Conservation (phyloP, 1,139 yeast genomes). For the Pneumocystis murina region DNA sequence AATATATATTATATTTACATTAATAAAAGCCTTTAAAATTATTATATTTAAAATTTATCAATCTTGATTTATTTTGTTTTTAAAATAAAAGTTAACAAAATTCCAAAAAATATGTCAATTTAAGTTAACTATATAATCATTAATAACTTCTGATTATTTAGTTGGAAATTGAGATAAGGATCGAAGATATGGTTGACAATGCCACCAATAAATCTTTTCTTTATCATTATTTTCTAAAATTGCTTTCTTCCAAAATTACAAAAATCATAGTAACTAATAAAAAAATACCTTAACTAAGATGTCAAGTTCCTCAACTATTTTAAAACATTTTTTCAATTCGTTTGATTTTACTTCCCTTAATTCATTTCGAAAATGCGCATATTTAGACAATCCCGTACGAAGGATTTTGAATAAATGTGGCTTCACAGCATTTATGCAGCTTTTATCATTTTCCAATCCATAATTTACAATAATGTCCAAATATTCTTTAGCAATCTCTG, state of each 20-base stretch:
- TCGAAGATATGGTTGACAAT: conserved; percentile 90
- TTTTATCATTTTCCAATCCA: conserved; percentile 1
- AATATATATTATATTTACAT: neutral
- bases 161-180: conserved; percentile 48
- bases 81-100: neutral
- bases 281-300: conserved; percentile 49
- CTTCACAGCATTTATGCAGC: conserved; percentile 30
- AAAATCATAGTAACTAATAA: conserved; percentile 34
- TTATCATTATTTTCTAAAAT: conserved; percentile 57
- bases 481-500: conserved; percentile 66
- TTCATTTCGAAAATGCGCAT: conserved; percentile 60
- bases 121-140: neutral
- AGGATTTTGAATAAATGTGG: conserved; percentile 81
- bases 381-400: conserved; percentile 50
- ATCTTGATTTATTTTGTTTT: neutral
- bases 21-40: neutral
- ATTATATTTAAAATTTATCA: neutral
- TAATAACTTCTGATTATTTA: neutral
- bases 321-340: conserved; percentile 18
- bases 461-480: conserved; percentile 58
- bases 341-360: conserved; percentile 39
- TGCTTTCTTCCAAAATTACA: conserved; percentile 25
- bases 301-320: conserved; percentile 53
- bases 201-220: conserved; percentile 82
- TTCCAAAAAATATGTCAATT: neutral